Percentiles rank a stretch among this genome's conserved stretches.
Evolutionary conservation across 192 early-diverging fungal genomes (phyloP).

Genomic region (Umbelopsis isabellina): DNA sequence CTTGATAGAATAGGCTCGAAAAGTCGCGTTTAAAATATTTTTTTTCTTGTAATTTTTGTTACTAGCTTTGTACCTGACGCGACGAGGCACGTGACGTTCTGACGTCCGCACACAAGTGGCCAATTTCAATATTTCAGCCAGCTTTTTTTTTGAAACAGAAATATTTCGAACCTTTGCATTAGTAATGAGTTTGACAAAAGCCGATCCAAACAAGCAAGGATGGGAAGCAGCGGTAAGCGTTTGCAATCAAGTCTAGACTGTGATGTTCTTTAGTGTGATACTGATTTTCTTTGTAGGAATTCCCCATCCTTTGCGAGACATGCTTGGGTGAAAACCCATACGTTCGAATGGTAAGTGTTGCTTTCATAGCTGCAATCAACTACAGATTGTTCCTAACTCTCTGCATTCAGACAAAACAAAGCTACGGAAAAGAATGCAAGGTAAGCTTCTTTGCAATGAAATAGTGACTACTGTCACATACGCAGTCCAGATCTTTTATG

Average conservation of each 20-base stretch:
- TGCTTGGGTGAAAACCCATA: constrained; percentile 98
- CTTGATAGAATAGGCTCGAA: background rate
- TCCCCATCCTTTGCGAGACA: constrained; percentile 94
- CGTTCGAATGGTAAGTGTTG: constrained; percentile 86
- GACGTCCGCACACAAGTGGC: background rate
- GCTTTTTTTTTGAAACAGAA: background rate
- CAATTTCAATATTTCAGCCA: background rate
- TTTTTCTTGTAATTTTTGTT: background rate
- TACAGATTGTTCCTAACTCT: too few relatives aligned
- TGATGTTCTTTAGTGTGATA: background rate
- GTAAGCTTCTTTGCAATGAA: constrained; percentile 25
- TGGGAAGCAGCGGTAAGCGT: constrained; percentile 61
- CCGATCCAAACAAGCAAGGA: constrained; percentile 64
- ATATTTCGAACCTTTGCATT: constrained; percentile 4
- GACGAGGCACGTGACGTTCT: constrained; percentile 7
- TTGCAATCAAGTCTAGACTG: background rate
- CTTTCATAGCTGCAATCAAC: too few relatives aligned
- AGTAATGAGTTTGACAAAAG: constrained; percentile 50
- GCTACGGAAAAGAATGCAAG: constrained; percentile 78
- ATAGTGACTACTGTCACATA: constrained; percentile 32
- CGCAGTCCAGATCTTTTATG: constrained; percentile 52
- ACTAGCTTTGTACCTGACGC: background rate
- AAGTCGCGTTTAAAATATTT: constrained; percentile 19
- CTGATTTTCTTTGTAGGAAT: constrained; percentile 54
- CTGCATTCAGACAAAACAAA: constrained; percentile 62